A percentile compares a stretch with the other conserved stretches of the same genome.
Evolutionary conservation across 2,329 filamentous ascomycete species (phyloP).

Genomic region (Phyllosticta paracitricarpa): DNA sequence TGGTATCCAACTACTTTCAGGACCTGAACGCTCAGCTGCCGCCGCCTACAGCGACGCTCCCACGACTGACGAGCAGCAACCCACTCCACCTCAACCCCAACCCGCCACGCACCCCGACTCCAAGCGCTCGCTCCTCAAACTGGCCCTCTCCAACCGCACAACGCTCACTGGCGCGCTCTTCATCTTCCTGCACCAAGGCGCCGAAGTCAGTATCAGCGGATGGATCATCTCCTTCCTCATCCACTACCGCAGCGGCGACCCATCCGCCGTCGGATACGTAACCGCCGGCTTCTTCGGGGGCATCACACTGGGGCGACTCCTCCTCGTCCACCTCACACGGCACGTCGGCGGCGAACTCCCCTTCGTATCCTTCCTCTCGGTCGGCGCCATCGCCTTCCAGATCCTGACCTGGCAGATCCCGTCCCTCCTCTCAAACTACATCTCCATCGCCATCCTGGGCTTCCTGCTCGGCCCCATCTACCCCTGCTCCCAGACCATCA

Average conservation of each 20-base stretch:
- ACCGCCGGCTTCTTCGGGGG: conserved; percentile 60
- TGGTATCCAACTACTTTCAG: neutral
- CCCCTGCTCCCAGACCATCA: conserved; percentile 58
- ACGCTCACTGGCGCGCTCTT: conserved; percentile 69
- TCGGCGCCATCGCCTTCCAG: conserved; percentile 57
- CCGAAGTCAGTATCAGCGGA: conserved; percentile 72
- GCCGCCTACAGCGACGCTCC: neutral
- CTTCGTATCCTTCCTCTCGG: conserved; percentile 54
- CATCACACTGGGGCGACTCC: conserved; percentile 66
- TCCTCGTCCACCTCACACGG: conserved; percentile 56
- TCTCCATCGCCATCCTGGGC: conserved; percentile 51
- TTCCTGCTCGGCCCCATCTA: conserved; percentile 71
- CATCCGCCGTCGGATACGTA: conserved; percentile 66
- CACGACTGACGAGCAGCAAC: conserved; percentile 14
- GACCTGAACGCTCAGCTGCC: neutral
- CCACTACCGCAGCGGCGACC: conserved; percentile 57
- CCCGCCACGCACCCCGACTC: conserved; percentile 15
- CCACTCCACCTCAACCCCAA: too few species aligned
- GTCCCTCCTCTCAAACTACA: conserved; percentile 49
- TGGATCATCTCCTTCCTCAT: conserved; percentile 86
- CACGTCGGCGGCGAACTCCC: conserved; percentile 55
- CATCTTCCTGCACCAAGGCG: conserved; percentile 79
- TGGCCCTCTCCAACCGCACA: conserved; percentile 42
- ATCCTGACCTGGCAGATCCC: conserved; percentile 71
- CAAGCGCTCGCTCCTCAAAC: conserved; percentile 40